A percentile compares a stretch with the other conserved stretches of the same genome.
phyloP scores from a whole-genome alignment of 2,329 filamentous ascomycete genomes.

The Gaeumannomyces sp. region DNA sequence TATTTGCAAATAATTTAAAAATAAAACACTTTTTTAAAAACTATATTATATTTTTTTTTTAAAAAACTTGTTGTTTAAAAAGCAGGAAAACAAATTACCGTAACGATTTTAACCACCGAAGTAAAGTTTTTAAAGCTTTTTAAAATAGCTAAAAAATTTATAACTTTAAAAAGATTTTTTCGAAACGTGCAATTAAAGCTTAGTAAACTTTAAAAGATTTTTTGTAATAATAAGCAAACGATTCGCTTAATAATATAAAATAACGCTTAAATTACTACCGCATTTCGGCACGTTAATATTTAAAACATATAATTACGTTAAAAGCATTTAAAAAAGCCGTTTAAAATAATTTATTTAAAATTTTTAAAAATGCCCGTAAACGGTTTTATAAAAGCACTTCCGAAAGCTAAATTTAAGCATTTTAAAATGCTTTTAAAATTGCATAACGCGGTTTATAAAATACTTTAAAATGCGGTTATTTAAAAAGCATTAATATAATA shows the following conservation, averaged over 20 bases:
- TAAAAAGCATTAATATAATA: too few species aligned
- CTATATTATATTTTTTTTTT: background rate
- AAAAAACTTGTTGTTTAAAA: constrained; percentile 4
- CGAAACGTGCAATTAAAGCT: background rate
- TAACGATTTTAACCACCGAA: constrained; percentile 10
- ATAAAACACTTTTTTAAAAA: background rate
- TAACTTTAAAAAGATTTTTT: background rate
- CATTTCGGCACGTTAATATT: too few species aligned
- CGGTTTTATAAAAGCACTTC: too few species aligned
- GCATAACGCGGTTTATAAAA: too few species aligned
- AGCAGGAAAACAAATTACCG: constrained; percentile 9
- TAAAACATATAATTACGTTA: too few species aligned
- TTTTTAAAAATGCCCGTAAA: too few species aligned
- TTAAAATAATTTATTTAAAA: too few species aligned
- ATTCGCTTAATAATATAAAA: background rate
- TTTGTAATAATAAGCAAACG: background rate
- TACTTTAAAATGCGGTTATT: too few species aligned
- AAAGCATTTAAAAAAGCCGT: too few species aligned
- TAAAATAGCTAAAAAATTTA: background rate
- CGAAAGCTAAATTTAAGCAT: too few species aligned
- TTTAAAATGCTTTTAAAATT: too few species aligned
- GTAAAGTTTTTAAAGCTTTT: constrained; percentile 2
- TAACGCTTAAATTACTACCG: background rate
- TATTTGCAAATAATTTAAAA: background rate
- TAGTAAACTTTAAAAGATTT: background rate